phyloP scores from a whole-genome alignment of 2,329 filamentous ascomycete genomes.

The Aspergillus hortae region DNA sequence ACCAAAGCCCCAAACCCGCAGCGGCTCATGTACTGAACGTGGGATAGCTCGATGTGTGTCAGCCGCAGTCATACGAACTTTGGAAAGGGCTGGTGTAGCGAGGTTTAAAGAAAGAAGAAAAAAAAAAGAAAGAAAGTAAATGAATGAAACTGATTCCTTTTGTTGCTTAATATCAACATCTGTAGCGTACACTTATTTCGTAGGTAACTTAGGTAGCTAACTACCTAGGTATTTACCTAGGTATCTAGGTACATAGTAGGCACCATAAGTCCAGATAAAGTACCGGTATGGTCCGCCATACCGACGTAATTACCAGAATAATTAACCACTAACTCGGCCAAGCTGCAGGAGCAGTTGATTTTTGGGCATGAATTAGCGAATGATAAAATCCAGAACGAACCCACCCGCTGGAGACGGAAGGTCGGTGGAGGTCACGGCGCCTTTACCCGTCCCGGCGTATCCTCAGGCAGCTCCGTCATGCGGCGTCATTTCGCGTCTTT shows the following conservation, averaged over 20 bases:
- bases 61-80: conserved; percentile 13
- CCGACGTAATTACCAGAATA: too few species aligned
- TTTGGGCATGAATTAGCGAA: background rate
- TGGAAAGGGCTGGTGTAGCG: background rate
- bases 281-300: too few species aligned
- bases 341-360: too few species aligned
- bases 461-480: conserved; percentile 15
- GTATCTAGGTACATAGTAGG: too few species aligned
- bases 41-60: conserved; percentile 12
- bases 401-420: conserved; percentile 16
- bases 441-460: conserved; percentile 25
- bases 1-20: conserved; percentile 11
- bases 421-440: conserved; percentile 23
- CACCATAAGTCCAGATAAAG: too few species aligned
- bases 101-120: too few species aligned
- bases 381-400: background rate
- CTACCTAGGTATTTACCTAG: too few species aligned
- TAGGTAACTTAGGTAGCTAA: too few species aligned
- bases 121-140: too few species aligned
- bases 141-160: too few species aligned
- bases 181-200: too few species aligned
- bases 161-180: background rate
- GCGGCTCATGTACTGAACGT: conserved; percentile 14
- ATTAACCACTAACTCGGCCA: too few species aligned
- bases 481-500: conserved; percentile 14